Percentiles rank a stretch among this genome's conserved stretches.
Conservation (phyloP, 2,329 filamentous ascomycete genomes). For the Cordyceps cateniannulata region DNA sequence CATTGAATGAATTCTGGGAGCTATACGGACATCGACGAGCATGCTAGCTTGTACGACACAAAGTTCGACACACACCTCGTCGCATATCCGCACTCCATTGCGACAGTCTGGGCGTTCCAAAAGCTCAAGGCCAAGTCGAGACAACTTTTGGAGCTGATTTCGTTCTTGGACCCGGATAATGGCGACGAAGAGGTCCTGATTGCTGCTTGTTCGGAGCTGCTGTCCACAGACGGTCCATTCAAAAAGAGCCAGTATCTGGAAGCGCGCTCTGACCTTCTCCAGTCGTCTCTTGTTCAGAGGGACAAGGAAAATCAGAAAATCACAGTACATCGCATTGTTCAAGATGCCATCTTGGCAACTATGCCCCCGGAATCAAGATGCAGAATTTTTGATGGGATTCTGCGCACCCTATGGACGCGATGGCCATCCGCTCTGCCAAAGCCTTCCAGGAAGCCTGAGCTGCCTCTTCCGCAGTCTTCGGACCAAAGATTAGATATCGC, state of each 20-base stretch:
- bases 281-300: slow-evolving; percentile 10
- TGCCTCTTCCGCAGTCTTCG: slow-evolving; percentile 6
- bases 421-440: slow-evolving; percentile 10
- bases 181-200: slow-evolving; percentile 7
- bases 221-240: not conserved
- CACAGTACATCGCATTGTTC: slow-evolving; percentile 12
- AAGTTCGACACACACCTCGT: slow-evolving; percentile 1
- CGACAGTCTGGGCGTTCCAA: slow-evolving; percentile 8
- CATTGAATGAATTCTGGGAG: slow-evolving; percentile 1
- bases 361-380: not conserved
- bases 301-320: slow-evolving; percentile 7
- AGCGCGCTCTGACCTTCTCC: not conserved
- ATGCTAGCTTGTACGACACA: not conserved
- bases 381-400: slow-evolving; percentile 6
- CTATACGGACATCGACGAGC: slow-evolving; percentile 7
- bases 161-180: slow-evolving; percentile 10
- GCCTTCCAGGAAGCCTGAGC: slow-evolving; percentile 8
- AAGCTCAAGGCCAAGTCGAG: slow-evolving; percentile 4
- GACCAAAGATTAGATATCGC: not conserved
- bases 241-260: slow-evolving; percentile 10
- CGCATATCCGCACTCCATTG: not conserved
- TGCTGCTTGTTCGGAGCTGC: not conserved
- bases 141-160: slow-evolving; percentile 5
- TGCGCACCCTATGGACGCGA: slow-evolving; percentile 1
- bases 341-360: slow-evolving; percentile 7